phyloP scores from a whole-genome alignment of 345 rosid species.

The Bruguiera gymnorhiza region DNA sequence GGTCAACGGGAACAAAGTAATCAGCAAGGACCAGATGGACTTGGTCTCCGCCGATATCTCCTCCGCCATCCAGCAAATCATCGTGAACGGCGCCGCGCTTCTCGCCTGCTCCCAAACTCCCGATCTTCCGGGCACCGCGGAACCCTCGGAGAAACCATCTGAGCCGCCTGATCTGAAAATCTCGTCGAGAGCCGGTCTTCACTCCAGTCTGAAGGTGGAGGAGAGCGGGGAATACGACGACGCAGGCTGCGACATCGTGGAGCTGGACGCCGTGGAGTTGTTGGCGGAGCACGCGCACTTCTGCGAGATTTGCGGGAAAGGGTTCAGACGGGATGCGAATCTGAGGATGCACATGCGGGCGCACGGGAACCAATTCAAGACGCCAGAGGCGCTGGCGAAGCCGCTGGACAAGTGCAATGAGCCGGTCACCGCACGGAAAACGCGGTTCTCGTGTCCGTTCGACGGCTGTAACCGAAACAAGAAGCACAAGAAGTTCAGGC shows the following conservation, averaged over 20 bases:
- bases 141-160: background rate
- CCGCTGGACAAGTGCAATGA: slow-evolving; percentile 15
- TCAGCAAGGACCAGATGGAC: slow-evolving; percentile 41
- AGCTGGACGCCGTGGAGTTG: slow-evolving; percentile 61
- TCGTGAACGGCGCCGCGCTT: slow-evolving; percentile 50
- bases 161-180: slow-evolving; percentile 1
- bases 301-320: slow-evolving; percentile 71
- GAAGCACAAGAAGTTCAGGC: slow-evolving; percentile 50
- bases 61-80: slow-evolving; percentile 47
- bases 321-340: slow-evolving; percentile 77
- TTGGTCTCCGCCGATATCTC: slow-evolving; percentile 50
- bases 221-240: slow-evolving; percentile 13
- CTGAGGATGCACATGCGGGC: slow-evolving; percentile 82
- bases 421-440: background rate
- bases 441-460: slow-evolving; percentile 62
- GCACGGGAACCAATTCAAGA: slow-evolving; percentile 66
- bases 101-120: slow-evolving; percentile 26
- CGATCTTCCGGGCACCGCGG: background rate
- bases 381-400: slow-evolving; percentile 55
- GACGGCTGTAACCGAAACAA: slow-evolving; percentile 59
- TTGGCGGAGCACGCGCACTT: slow-evolving; percentile 63
- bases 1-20: slow-evolving; percentile 32
- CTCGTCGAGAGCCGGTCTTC: background rate
- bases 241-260: slow-evolving; percentile 39
- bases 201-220: slow-evolving; percentile 2